Base-by-base conservation (phyloP, 257 asterid species). In the Primulina huaijiensis region DNA sequence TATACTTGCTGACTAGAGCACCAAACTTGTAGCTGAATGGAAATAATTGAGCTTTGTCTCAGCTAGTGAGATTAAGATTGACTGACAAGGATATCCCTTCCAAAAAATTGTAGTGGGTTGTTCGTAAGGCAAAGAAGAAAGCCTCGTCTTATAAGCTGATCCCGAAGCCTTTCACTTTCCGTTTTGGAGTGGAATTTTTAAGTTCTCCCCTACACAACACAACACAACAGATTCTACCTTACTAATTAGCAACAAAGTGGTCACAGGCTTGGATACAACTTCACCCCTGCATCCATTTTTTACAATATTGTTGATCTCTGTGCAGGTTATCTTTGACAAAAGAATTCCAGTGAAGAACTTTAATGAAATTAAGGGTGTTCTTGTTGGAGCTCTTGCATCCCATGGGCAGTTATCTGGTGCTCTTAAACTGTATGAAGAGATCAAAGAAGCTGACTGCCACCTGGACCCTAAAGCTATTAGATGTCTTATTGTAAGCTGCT, bases 311-410 rank as follows among this genome's bases (percentile, higher is more conserved):
- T 20, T 75, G 62, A 76, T 67, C 64, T 71, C 4, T 70, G 73
- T 78, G 67, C 88, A 91, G 97, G 81, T 92, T 70, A 63, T 79
- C 69, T 63, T 77, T 75, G 81, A 84, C 81, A 65, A 52, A 62
- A 67, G 67, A 69, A 68, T 91, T 72, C 87, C 82, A 23, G 81
- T 53, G 27, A 85, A 88, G 86, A 52, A 73, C 85, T 78, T 82
- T 58, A 86, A 81, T 76, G 93, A 84, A 68, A 70, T 91, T 70
- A 89, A 78, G 82, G 77, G 88, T 77, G 93, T 70, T 74, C 92
- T 91, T 59, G 80, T 89, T 66, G 85, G 88, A 12, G 97, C 97
- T 74, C 95, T 94, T 84, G 97, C 99, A 69, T 82, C 92, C 43
- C 88, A 88, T 19, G 97, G 95, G 61, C 83, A 85, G 77, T 52